phyloP scores from a whole-genome alignment of 352 stramenopile species.

The Thraustotheca clavata region DNA sequence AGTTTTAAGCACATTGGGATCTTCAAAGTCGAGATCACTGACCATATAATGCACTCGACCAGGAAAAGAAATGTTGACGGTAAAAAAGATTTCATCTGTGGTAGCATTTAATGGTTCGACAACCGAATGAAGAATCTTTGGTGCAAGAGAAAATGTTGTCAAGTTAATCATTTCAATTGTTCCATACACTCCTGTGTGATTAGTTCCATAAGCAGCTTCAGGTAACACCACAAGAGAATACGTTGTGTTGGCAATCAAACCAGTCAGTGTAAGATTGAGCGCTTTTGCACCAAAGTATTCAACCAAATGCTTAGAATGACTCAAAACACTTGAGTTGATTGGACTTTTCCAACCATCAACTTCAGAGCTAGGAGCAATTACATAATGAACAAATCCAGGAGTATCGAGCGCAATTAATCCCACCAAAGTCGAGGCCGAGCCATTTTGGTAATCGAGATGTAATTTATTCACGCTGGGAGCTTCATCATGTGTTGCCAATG shows the following conservation, averaged over 20 bases:
- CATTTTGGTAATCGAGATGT: slow-evolving; percentile 27
- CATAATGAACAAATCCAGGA: slow-evolving; percentile 41
- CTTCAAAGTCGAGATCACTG: slow-evolving; percentile 64
- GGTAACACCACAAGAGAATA: slow-evolving; percentile 45
- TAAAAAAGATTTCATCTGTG: slow-evolving; percentile 46
- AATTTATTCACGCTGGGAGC: slow-evolving; percentile 29
- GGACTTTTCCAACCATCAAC: neutral
- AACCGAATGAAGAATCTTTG: slow-evolving; percentile 50
- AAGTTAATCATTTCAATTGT: slow-evolving; percentile 26
- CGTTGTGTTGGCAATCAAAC: slow-evolving; percentile 21
- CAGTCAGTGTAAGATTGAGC: neutral
- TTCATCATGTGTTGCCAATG: slow-evolving; percentile 36
- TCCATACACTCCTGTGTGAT: slow-evolving; percentile 32
- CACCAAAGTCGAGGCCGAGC: slow-evolving; percentile 17
- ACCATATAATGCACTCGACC: slow-evolving; percentile 66
- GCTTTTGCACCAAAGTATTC: too few relatives aligned
- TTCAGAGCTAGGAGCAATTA: slow-evolving; percentile 21
- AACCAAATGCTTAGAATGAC: neutral
- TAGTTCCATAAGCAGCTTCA: slow-evolving; percentile 26
- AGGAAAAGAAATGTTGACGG: slow-evolving; percentile 52
- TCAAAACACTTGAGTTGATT: neutral
- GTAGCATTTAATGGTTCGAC: slow-evolving; percentile 33
- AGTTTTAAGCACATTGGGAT: slow-evolving; percentile 41
- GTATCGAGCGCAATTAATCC: slow-evolving; percentile 23
- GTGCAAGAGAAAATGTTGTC: slow-evolving; percentile 45